Conservation (phyloP, 192 early-diverging fungal genomes). For the Chytriomyces sp. region DNA sequence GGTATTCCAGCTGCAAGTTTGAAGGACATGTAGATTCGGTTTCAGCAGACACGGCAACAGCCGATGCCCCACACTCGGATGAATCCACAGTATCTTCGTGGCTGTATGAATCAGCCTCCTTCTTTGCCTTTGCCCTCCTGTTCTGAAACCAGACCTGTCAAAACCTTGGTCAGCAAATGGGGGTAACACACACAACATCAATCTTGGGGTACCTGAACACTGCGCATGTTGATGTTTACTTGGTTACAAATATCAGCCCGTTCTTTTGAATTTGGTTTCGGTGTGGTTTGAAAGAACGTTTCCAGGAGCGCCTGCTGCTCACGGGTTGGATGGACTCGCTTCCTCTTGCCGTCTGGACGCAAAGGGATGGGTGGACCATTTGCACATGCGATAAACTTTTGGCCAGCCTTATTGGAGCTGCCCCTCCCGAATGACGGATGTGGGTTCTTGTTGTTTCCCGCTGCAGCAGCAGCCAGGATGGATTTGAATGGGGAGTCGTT, state of each 20-base stretch:
- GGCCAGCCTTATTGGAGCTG: conserved; percentile 3
- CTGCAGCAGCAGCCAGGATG: not conserved
- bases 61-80: too few relatives aligned
- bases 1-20: too few relatives aligned
- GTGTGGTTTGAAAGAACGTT: conserved; percentile 15
- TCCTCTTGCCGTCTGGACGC: conserved; percentile 9
- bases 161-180: conserved; percentile 48
- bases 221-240: conserved; percentile 27
- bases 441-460: not conserved
- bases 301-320: conserved; percentile 28
- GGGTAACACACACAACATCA: not conserved
- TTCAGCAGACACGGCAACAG: too few relatives aligned
- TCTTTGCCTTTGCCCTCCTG: conserved; percentile 73
- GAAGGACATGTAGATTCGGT: too few relatives aligned
- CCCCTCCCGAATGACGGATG: conserved; percentile 21
- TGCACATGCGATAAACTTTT: not conserved
- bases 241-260: conserved; percentile 17
- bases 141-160: conserved; percentile 85
- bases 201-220: conserved; percentile 16
- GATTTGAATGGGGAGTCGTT: not conserved
- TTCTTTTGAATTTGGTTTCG: conserved; percentile 27
- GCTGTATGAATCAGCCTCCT: not conserved
- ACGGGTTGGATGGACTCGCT: conserved; percentile 30
- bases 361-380: conserved; percentile 22
- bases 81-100: too few relatives aligned